Percentiles rank a stretch among this genome's conserved stretches.
phyloP scores from a whole-genome alignment of 306 rosid species.

The Ammopiptanthus mongolicus region DNA sequence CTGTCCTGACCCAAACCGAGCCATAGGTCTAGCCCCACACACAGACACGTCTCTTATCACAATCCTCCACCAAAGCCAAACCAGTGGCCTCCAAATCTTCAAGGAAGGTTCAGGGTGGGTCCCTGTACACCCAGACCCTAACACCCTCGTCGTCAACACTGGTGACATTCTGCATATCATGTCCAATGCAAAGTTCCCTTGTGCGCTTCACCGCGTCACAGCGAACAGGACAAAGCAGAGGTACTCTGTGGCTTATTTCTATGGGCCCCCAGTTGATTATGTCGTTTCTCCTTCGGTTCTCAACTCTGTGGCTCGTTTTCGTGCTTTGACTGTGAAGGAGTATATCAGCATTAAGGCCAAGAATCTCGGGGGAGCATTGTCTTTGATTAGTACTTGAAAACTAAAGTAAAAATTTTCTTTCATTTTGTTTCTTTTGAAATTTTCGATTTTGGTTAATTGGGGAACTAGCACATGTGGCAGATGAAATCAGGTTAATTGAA shows the following conservation, averaged over 20 bases:
- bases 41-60: constrained; percentile 76
- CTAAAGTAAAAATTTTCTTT: neutral
- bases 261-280: constrained; percentile 45
- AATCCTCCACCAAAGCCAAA: constrained; percentile 50
- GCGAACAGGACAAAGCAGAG: constrained; percentile 36
- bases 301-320: constrained; percentile 30
- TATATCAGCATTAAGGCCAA: constrained; percentile 43
- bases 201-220: constrained; percentile 52
- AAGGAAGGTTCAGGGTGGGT: constrained; percentile 54
- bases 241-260: constrained; percentile 54
- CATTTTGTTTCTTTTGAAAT: neutral
- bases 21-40: constrained; percentile 74
- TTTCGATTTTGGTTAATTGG: neutral
- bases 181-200: constrained; percentile 45
- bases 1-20: constrained; percentile 62
- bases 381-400: constrained; percentile 21
- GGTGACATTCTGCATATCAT: constrained; percentile 65
- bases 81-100: constrained; percentile 56
- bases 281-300: constrained; percentile 32
- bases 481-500: too few species aligned
- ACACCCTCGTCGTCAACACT: constrained; percentile 42
- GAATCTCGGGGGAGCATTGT: constrained; percentile 35
- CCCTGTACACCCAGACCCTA: constrained; percentile 34
- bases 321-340: constrained; percentile 46
- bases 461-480: too few species aligned